Evolutionary conservation across 371 early-diverging fungal species (phyloP).

Genomic region (Nematocida ironsii): DNA sequence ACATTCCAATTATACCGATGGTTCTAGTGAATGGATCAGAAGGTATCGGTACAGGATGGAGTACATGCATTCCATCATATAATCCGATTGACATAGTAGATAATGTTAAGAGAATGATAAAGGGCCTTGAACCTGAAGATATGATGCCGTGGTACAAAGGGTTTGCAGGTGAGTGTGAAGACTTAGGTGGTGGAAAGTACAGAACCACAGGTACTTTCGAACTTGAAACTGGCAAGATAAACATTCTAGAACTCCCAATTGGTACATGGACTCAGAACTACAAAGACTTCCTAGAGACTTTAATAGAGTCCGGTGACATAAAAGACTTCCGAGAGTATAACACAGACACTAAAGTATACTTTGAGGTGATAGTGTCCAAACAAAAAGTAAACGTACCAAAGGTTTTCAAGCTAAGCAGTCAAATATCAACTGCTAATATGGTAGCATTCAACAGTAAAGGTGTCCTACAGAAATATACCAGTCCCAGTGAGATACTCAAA

Average conservation of each 20-base stretch:
- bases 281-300: conserved; percentile 80
- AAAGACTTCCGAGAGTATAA: conserved; percentile 71
- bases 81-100: conserved; percentile 86
- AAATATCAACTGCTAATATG: conserved; percentile 81
- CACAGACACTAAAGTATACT: conserved; percentile 75
- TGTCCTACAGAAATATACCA: conserved; percentile 79
- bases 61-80: conserved; percentile 74
- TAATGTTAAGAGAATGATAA: conserved; percentile 81
- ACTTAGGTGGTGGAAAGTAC: conserved; percentile 72
- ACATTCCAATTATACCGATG: conserved; percentile 92
- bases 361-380: conserved; percentile 73
- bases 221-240: conserved; percentile 75
- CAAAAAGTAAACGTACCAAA: conserved; percentile 73
- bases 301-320: conserved; percentile 74
- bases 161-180: conserved; percentile 72
- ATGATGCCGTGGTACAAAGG: conserved; percentile 95
- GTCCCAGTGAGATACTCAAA: conserved; percentile 77
- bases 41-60: conserved; percentile 94
- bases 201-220: conserved; percentile 75
- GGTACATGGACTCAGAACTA: conserved; percentile 87
- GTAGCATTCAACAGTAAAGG: conserved; percentile 90
- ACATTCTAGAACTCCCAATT: conserved; percentile 89
- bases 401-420: conserved; percentile 76
- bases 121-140: conserved; percentile 73
- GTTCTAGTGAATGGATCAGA: conserved; percentile 91